Evolutionary conservation across 139 green algal genomes (phyloP).

Genomic region (Gonium pectorale): DNA sequence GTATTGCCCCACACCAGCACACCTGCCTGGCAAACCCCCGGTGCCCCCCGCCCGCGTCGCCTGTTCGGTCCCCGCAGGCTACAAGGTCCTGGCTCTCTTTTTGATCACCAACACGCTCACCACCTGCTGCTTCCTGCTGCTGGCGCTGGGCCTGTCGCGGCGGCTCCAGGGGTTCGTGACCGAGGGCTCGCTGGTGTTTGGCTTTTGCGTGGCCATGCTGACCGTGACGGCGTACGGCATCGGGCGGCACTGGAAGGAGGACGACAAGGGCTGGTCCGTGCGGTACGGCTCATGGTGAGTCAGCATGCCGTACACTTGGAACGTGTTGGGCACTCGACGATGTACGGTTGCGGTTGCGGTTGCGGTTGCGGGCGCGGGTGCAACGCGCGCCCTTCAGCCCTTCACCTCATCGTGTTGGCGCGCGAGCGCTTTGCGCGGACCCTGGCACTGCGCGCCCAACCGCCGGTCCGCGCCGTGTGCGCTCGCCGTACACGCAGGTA

Average conservation of each 20-base stretch:
- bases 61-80: neutral
- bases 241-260: constrained; percentile 29
- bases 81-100: constrained; percentile 80
- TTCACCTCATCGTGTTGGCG: too few species aligned
- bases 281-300: constrained; percentile 44
- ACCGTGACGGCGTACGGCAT: constrained; percentile 46
- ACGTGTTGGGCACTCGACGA: too few species aligned
- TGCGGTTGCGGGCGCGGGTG: too few species aligned
- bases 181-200: constrained; percentile 42
- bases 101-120: constrained; percentile 87
- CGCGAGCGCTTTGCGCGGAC: too few species aligned
- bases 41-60: too few species aligned
- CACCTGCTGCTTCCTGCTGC: constrained; percentile 71
- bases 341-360: too few species aligned
- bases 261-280: constrained; percentile 23
- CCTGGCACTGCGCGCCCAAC: neutral
- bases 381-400: too few species aligned
- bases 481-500: constrained; percentile 13
- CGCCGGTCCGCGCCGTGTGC: neutral
- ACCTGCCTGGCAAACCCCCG: neutral
- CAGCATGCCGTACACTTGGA: too few species aligned
- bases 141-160: constrained; percentile 55
- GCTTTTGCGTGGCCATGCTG: constrained; percentile 40
- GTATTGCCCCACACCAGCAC: neutral
- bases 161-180: constrained; percentile 38